A percentile compares a stretch with the other conserved stretches of the same genome.
Conservation (phyloP, 768 basidiomycete genomes). For the Lentinula aciculospora region DNA sequence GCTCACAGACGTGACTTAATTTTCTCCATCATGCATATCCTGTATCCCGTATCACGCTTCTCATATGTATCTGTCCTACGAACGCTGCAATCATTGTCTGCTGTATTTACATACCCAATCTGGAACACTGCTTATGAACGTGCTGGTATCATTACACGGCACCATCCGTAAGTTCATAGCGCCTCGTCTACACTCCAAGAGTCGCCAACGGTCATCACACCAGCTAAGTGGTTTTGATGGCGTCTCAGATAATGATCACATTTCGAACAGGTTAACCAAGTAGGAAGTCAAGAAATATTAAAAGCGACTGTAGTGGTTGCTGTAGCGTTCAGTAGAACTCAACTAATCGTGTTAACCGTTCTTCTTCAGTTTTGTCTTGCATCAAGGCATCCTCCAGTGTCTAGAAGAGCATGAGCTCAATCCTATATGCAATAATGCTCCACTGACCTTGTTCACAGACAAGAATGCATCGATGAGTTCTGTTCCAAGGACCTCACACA, state of each 20-base stretch:
- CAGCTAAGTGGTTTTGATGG: too few relatives aligned
- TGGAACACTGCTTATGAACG: background rate
- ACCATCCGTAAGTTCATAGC: too few relatives aligned
- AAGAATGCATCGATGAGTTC: background rate
- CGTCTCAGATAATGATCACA: too few relatives aligned
- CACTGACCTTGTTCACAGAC: constrained; percentile 2
- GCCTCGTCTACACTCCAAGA: too few relatives aligned
- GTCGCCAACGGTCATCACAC: too few relatives aligned
- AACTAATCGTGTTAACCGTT: background rate
- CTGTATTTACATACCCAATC: background rate
- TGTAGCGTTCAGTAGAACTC: constrained; percentile 4
- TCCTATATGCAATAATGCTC: too few relatives aligned
- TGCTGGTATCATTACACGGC: too few relatives aligned
- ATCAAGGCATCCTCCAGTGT: background rate
- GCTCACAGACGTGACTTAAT: background rate
- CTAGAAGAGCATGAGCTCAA: background rate
- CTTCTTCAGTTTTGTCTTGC: background rate
- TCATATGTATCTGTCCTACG: background rate
- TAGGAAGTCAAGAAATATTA: too few relatives aligned
- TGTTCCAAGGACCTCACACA: constrained; percentile 2
- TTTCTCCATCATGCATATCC: background rate
- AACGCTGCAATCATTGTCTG: background rate
- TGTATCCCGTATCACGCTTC: background rate
- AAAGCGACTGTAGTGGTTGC: too few relatives aligned
- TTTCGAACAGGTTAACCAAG: too few relatives aligned